A percentile compares a stretch with the other conserved stretches of the same genome.
Evolutionary conservation across 2,329 filamentous ascomycete genomes (phyloP).

Genomic region (Stachybotrys elegans): DNA sequence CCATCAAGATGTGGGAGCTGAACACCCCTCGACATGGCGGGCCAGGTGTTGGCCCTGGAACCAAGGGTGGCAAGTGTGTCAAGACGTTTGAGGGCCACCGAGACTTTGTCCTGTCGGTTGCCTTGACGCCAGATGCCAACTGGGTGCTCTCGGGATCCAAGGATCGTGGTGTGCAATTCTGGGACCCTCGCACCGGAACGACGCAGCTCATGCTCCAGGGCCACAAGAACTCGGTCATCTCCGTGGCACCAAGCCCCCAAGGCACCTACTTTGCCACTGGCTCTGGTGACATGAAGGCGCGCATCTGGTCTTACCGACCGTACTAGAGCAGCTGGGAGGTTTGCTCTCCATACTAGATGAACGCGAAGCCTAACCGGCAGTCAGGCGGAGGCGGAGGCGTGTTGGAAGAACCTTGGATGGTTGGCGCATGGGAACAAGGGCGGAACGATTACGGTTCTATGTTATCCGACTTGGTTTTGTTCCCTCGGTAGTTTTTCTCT

Average conservation of each 20-base stretch:
- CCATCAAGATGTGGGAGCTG: constrained; percentile 99
- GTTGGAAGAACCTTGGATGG: too few relatives aligned
- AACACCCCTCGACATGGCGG: constrained; percentile 65
- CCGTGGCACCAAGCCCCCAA: constrained; percentile 86
- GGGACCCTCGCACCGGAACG: constrained; percentile 89
- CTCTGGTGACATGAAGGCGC: constrained; percentile 93
- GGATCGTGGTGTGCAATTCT: constrained; percentile 96
- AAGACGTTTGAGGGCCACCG: constrained; percentile 97
- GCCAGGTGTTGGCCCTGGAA: constrained; percentile 57
- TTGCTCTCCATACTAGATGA: too few relatives aligned
- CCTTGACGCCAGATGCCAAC: constrained; percentile 84
- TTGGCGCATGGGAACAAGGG: too few relatives aligned
- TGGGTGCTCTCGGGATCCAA: constrained; percentile 98
- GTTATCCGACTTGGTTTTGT: too few relatives aligned
- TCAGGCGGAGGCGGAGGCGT: too few relatives aligned
- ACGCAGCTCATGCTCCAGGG: constrained; percentile 98
- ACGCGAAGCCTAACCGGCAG: too few relatives aligned
- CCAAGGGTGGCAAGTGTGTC: constrained; percentile 90
- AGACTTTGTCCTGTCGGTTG: constrained; percentile 95
- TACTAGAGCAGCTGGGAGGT: too few relatives aligned
- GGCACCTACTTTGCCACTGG: constrained; percentile 91
- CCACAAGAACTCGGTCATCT: constrained; percentile 98
- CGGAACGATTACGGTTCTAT: too few relatives aligned
- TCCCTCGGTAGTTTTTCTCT: too few relatives aligned
- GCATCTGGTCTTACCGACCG: constrained; percentile 84